A percentile compares a stretch with the other conserved stretches of the same genome.
Evolutionary conservation across 2,329 filamentous ascomycete genomes (phyloP).

Genomic region (Cercospora zeina): DNA sequence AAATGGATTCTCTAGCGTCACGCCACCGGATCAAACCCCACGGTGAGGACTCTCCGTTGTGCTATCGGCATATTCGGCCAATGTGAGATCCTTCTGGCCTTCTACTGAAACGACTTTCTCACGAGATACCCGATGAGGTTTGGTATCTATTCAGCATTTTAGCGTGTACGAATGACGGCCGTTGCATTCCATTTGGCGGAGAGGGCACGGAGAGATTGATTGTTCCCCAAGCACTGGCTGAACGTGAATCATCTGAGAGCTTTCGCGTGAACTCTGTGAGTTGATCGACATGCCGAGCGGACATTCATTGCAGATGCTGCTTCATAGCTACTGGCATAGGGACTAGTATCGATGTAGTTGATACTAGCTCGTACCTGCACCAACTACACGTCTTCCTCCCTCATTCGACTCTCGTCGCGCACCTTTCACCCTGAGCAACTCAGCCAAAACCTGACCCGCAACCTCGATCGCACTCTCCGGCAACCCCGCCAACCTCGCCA

Average conservation of each 20-base stretch:
- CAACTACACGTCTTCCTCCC: not conserved
- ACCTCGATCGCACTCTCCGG: constrained; percentile 70
- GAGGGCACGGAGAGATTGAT: not conserved
- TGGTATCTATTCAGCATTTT: constrained; percentile 15
- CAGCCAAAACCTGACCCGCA: constrained; percentile 60
- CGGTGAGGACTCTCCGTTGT: not conserved
- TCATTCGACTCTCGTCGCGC: not conserved
- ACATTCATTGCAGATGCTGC: not conserved
- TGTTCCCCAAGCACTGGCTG: not conserved
- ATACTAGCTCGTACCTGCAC: not conserved
- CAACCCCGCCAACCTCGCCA: constrained; percentile 80
- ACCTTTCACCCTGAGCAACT: constrained; percentile 12
- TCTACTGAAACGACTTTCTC: not conserved
- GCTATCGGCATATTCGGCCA: not conserved
- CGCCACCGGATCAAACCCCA: constrained; percentile 16
- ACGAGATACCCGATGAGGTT: constrained; percentile 7
- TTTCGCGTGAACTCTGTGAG: not conserved
- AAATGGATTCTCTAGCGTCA: constrained; percentile 19
- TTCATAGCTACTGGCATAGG: not conserved
- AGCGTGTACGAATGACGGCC: constrained; percentile 16
- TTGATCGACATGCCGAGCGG: not conserved
- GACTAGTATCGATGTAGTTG: too few species aligned
- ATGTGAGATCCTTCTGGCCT: not conserved
- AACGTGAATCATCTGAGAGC: not conserved
- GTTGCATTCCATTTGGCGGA: not conserved